phyloP scores from a whole-genome alignment of 345 rosid genomes.

The Lepidium africanum region DNA sequence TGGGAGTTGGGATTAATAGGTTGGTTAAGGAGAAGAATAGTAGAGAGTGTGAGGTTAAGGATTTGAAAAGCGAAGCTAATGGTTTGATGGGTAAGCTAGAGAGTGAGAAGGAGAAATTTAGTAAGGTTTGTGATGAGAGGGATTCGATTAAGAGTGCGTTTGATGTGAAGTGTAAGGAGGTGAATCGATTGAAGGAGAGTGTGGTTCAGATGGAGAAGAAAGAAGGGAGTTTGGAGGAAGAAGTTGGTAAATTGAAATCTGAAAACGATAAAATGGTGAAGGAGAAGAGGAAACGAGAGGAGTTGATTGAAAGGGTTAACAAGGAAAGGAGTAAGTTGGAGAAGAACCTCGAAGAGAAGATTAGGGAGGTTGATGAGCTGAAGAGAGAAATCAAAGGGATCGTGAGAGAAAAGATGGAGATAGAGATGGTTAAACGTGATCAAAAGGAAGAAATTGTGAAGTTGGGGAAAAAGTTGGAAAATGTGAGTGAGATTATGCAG shows the following conservation, averaged over 20 bases:
- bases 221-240: conserved; percentile 21
- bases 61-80: conserved; percentile 36
- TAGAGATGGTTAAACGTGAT: conserved; percentile 31
- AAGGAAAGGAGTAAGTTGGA: conserved; percentile 32
- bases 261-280: conserved; percentile 26
- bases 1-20: conserved; percentile 23
- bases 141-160: conserved; percentile 35
- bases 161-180: conserved; percentile 31
- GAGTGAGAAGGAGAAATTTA: conserved; percentile 29
- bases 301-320: conserved; percentile 11
- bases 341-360: conserved; percentile 26
- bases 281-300: conserved; percentile 32
- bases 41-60: conserved; percentile 34
- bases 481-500: conserved; percentile 24
- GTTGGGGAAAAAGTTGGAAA: conserved; percentile 34
- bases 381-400: conserved; percentile 31
- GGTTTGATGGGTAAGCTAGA: conserved; percentile 31
- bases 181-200: conserved; percentile 30
- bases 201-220: conserved; percentile 36
- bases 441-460: conserved; percentile 30
- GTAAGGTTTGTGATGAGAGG: conserved; percentile 41
- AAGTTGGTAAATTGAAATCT: conserved; percentile 34
- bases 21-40: conserved; percentile 33
- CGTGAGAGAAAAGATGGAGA: conserved; percentile 31
- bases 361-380: conserved; percentile 29